These are phyloP conservation scores for Passiflora organensis DNA, from an alignment of 345 rosid species.

Conservation along the genomic window DNA sequence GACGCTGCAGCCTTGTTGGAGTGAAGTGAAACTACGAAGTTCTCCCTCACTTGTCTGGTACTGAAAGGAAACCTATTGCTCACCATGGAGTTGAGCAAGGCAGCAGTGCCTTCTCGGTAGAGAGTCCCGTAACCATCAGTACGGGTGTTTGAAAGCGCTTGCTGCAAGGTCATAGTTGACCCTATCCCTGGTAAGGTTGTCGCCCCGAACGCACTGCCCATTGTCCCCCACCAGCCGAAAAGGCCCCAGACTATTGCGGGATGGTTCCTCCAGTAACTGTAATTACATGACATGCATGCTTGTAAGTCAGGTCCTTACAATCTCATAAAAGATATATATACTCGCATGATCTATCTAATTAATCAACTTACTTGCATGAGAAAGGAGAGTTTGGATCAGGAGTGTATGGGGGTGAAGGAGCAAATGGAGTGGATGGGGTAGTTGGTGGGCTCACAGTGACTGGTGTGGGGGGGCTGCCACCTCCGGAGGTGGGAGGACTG, in stretches of 20 bases:
- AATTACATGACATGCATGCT: not conserved
- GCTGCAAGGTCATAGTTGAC: conserved; percentile 56
- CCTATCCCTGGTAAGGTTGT: conserved; percentile 53
- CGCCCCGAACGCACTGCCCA: conserved; percentile 57
- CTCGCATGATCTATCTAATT: not conserved
- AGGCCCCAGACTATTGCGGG: conserved; percentile 73
- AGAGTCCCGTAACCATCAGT: conserved; percentile 62
- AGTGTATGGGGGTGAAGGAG: conserved; percentile 43
- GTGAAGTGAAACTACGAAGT: conserved; percentile 47
- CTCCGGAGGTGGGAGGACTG: conserved; percentile 39
- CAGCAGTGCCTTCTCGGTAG: conserved; percentile 90
- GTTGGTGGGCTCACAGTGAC: conserved; percentile 39
- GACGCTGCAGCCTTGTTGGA: conserved; percentile 71
- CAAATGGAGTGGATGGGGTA: conserved; percentile 21
- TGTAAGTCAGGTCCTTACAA: no score
- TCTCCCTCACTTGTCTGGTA: conserved; percentile 69
- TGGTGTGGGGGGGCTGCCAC: conserved; percentile 46
- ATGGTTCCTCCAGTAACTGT: conserved; percentile 91
- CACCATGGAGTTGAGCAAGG: conserved; percentile 83
- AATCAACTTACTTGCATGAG: conserved; percentile 74
- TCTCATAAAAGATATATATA: not conserved
- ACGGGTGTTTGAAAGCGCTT: conserved; percentile 76
- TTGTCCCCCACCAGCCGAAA: conserved; percentile 89
- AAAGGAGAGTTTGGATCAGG: conserved; percentile 66
- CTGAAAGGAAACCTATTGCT: conserved; percentile 59